These are phyloP conservation scores for Cryptococcus sp. DNA, from an alignment of 1,284 basidiomycete genomes.

Conservation along the genomic window DNA sequence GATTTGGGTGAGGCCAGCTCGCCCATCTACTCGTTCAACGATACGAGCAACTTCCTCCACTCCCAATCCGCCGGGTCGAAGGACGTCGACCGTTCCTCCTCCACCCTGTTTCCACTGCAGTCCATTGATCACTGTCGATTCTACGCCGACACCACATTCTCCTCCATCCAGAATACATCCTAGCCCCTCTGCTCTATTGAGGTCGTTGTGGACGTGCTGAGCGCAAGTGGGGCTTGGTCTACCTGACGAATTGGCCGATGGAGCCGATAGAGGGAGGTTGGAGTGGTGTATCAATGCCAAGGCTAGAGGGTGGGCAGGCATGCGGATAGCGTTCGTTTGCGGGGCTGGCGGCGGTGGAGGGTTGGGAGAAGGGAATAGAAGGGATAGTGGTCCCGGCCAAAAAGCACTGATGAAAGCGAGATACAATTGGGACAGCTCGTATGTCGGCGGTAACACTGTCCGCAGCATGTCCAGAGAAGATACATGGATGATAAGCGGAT, in stretches of 20 bases:
- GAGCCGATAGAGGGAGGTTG: constrained; percentile 82
- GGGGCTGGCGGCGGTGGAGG: constrained; percentile 51
- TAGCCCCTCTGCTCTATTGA: constrained; percentile 64
- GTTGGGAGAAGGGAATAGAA: constrained; percentile 77
- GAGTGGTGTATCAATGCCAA: constrained; percentile 80
- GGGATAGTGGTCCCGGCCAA: constrained; percentile 93
- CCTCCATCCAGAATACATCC: constrained; percentile 91
- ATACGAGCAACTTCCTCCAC: constrained; percentile 79
- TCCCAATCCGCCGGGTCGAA: constrained; percentile 90
- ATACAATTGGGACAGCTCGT: constrained; percentile 66
- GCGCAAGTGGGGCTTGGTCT: constrained; percentile 93
- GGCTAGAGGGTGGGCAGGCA: constrained; percentile 92
- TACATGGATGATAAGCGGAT: constrained; percentile 96
- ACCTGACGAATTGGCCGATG: constrained; percentile 92
- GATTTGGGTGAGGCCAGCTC: constrained; percentile 37
- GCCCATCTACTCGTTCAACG: constrained; percentile 55
- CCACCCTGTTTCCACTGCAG: constrained; percentile 61
- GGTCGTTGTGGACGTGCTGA: constrained; percentile 78
- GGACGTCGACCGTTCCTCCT: constrained; percentile 70
- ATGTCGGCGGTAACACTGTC: constrained; percentile 67
- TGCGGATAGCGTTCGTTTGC: constrained; percentile 82
- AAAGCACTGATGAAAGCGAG: constrained; percentile 73
- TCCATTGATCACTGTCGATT: constrained; percentile 94
- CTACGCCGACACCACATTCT: constrained; percentile 82
- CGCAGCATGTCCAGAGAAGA: constrained; percentile 80